A percentile compares a stretch with the other conserved stretches of the same genome.
Evolutionary conservation across 805 yeast species (phyloP).

Genomic region (Metschnikowia lachancei): DNA sequence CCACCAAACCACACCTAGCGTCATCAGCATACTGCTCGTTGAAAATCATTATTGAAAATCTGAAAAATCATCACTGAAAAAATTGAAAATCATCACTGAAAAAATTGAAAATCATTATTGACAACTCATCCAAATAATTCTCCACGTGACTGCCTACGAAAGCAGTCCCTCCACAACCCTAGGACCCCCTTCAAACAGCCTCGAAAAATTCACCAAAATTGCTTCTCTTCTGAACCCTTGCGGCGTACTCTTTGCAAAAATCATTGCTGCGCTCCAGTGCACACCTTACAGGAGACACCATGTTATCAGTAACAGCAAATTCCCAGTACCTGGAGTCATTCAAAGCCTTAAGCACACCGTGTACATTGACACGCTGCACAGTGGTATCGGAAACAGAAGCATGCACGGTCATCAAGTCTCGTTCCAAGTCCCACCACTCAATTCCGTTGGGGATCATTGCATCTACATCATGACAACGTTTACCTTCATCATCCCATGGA

Average conservation of each 20-base stretch:
- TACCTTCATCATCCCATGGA: slow-evolving; percentile 28
- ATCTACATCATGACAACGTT: slow-evolving; percentile 33
- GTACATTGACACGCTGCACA: slow-evolving; percentile 33
- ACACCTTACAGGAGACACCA: slow-evolving; percentile 1
- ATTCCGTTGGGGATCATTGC: slow-evolving; percentile 48
- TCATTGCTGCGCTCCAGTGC: slow-evolving; percentile 6
- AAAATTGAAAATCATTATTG: too few relatives aligned
- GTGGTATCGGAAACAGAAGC: slow-evolving; percentile 38
- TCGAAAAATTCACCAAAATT: neutral
- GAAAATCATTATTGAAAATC: too few relatives aligned
- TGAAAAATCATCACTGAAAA: too few relatives aligned
- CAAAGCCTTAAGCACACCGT: slow-evolving; percentile 29
- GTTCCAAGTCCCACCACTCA: slow-evolving; percentile 35
- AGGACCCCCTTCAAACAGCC: too few relatives aligned
- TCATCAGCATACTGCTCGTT: too few relatives aligned
- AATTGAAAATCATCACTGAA: too few relatives aligned
- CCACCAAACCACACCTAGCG: too few relatives aligned
- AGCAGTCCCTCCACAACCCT: too few relatives aligned
- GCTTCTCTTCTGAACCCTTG: neutral
- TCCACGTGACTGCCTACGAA: too few relatives aligned
- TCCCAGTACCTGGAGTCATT: neutral
- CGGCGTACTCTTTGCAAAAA: slow-evolving; percentile 3
- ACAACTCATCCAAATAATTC: too few relatives aligned
- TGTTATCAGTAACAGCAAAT: neutral
- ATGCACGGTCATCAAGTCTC: slow-evolving; percentile 32